A percentile compares a stretch with the other conserved stretches of the same genome.
phyloP scores from a whole-genome alignment of 2,329 filamentous ascomycete species.

The Aspergillus uvarum region DNA sequence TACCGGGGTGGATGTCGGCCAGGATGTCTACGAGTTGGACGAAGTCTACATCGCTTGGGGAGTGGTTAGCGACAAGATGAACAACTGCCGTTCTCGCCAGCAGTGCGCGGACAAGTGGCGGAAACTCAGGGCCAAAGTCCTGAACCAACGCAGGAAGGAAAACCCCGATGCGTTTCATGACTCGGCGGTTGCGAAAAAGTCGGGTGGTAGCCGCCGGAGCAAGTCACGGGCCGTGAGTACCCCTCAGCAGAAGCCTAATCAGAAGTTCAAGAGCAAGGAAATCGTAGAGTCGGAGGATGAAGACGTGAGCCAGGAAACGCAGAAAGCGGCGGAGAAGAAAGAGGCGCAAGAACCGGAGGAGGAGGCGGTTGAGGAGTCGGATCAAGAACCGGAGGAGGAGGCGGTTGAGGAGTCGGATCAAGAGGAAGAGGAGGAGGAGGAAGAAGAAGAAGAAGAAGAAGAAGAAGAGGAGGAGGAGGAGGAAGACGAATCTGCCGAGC shows the following conservation, averaged over 20 bases:
- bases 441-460: background rate
- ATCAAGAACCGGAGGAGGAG: background rate
- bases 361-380: background rate
- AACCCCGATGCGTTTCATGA: constrained; percentile 29
- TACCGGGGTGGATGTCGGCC: constrained; percentile 25
- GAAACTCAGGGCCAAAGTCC: constrained; percentile 29
- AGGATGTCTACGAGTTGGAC: constrained; percentile 39
- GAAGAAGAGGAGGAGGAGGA: background rate
- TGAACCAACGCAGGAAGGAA: constrained; percentile 21
- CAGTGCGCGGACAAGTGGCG: constrained; percentile 44
- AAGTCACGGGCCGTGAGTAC: background rate
- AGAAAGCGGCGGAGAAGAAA: background rate
- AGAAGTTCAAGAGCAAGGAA: constrained; percentile 6
- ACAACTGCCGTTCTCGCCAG: constrained; percentile 36
- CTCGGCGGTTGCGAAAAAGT: constrained; percentile 10
- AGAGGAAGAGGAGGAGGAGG: background rate
- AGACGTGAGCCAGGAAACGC: background rate
- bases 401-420: no score
- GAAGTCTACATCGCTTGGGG: constrained; percentile 36
- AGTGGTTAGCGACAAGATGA: constrained; percentile 29
- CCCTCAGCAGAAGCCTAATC: background rate
- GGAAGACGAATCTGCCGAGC: background rate
- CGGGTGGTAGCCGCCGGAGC: background rate
- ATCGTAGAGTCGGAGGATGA: constrained; percentile 14
- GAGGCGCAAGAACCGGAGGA: background rate